Evolutionary conservation across 2,329 filamentous ascomycete species (phyloP).

Genomic region (Pseudogymnoascus sp.): DNA sequence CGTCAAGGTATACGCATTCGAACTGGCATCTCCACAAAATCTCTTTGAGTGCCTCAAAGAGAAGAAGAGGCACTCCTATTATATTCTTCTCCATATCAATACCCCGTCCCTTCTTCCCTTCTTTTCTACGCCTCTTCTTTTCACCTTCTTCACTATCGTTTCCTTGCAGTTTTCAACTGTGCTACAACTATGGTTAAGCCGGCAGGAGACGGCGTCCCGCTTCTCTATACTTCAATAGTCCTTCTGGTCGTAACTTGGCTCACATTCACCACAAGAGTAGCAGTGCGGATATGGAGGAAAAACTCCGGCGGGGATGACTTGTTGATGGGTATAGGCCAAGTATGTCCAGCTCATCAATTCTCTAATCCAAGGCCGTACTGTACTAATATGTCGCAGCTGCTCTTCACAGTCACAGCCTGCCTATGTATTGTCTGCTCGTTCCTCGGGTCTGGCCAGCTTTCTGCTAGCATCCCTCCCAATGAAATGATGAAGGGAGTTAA

Average conservation of each 20-base stretch:
- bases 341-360: slow-evolving; percentile 15
- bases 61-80: slow-evolving; percentile 4
- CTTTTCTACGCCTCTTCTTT: neutral
- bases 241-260: slow-evolving; percentile 23
- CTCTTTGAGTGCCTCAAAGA: neutral
- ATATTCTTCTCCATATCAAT: neutral
- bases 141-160: neutral
- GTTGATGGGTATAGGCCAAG: slow-evolving; percentile 24
- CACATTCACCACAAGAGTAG: slow-evolving; percentile 19
- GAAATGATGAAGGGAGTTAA: slow-evolving; percentile 22
- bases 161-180: neutral
- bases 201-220: slow-evolving; percentile 22
- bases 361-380: slow-evolving; percentile 9
- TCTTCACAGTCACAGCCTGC: slow-evolving; percentile 23
- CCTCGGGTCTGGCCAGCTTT: slow-evolving; percentile 24
- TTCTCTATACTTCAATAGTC: slow-evolving; percentile 23
- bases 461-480: slow-evolving; percentile 13
- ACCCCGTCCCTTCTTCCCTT: neutral
- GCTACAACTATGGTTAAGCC: slow-evolving; percentile 21
- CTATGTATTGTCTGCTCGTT: slow-evolving; percentile 27
- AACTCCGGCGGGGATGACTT: slow-evolving; percentile 25
- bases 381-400: slow-evolving; percentile 18
- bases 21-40: slow-evolving; percentile 8
- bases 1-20: neutral
- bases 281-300: slow-evolving; percentile 24